phyloP scores from a whole-genome alignment of 2,329 filamentous ascomycete species.

The Fusarium siculi region DNA sequence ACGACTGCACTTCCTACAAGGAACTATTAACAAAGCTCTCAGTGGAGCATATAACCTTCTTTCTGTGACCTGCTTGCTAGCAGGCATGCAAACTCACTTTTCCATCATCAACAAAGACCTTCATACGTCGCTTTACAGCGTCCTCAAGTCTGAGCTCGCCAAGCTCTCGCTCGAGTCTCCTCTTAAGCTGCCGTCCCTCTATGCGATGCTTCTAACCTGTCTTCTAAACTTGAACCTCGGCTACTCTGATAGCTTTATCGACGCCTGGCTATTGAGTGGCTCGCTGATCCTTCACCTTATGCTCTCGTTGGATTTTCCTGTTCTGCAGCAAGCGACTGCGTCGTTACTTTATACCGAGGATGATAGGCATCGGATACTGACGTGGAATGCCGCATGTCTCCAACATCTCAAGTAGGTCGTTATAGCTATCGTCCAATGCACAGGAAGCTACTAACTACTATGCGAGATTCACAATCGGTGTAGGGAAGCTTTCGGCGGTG shows the following conservation, averaged over 20 bases:
- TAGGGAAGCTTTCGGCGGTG: not conserved
- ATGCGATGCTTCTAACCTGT: not conserved
- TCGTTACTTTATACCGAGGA: accelerated
- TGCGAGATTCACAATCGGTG: not conserved
- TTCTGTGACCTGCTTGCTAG: not conserved
- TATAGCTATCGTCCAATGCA: accelerated
- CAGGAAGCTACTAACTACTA: accelerated
- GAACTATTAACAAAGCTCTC: accelerated
- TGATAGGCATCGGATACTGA: not conserved
- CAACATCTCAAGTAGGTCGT: not conserved
- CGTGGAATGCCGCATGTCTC: not conserved
- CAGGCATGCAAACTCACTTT: not conserved
- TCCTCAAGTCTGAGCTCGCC: not conserved
- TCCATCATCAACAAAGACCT: not conserved
- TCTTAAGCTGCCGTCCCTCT: not conserved
- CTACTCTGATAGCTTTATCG: not conserved
- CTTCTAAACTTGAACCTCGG: not conserved
- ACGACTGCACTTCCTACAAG: not conserved
- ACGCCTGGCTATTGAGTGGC: not conserved
- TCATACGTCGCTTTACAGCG: not conserved
- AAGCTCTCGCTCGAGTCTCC: not conserved
- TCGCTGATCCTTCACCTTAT: not conserved
- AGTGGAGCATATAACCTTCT: not conserved
- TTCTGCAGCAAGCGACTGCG: accelerated
- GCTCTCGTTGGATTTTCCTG: not conserved